These are phyloP conservation scores for Warburgia ugandensis DNA, from an alignment of 164 flowering plant species.

Conservation along the genomic window DNA sequence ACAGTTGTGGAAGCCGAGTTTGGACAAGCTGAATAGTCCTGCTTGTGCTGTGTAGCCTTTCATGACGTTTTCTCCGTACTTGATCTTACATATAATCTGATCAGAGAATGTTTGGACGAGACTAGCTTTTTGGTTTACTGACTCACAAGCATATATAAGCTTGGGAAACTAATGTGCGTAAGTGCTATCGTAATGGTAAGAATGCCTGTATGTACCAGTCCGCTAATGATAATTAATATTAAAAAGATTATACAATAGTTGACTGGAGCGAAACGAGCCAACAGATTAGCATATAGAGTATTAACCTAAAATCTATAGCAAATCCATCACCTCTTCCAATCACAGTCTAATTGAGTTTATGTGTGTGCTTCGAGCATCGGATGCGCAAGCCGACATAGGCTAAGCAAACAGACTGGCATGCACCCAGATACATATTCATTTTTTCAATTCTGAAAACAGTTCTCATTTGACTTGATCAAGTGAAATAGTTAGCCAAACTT, in stretches of 20 bases:
- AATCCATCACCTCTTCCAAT: not conserved
- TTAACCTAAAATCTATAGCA: not conserved
- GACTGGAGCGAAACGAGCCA: too few relatives aligned
- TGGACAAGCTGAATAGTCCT: not conserved
- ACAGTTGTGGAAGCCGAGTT: not conserved
- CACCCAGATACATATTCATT: not conserved
- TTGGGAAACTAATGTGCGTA: too few relatives aligned
- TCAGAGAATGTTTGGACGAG: too few relatives aligned
- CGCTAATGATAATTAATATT: too few relatives aligned
- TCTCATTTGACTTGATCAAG: not conserved
- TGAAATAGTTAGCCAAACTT: slow-evolving; percentile 1
- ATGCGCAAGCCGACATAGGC: not conserved
- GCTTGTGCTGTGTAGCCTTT: not conserved
- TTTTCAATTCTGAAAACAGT: not conserved
- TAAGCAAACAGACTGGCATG: not conserved
- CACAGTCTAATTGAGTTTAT: not conserved
- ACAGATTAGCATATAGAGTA: not conserved
- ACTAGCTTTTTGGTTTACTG: too few relatives aligned
- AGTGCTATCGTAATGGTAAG: too few relatives aligned
- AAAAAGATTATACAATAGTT: too few relatives aligned
- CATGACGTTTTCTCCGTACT: not conserved
- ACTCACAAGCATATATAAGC: too few relatives aligned
- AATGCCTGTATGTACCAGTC: too few relatives aligned
- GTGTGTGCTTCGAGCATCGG: not conserved
- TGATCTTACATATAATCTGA: too few relatives aligned